Evolutionary conservation across 441 rosid species (phyloP).

Genomic region (Gossypium davidsonii): DNA sequence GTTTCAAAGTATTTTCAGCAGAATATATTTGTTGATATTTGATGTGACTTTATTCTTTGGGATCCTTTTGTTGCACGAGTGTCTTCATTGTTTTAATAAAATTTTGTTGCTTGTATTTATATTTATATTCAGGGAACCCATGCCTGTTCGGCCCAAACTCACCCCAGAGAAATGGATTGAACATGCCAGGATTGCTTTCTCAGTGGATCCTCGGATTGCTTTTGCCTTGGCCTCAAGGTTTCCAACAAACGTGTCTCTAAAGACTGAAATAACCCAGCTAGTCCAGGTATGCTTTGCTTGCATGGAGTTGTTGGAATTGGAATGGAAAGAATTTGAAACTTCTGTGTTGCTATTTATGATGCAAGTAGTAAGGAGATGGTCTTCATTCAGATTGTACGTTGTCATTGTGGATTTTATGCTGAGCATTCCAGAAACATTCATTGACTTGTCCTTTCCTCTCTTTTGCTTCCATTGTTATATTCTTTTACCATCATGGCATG

Average conservation of each 20-base stretch:
- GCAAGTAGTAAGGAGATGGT: constrained; percentile 6
- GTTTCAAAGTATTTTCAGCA: constrained; percentile 53
- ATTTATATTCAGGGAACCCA: constrained; percentile 52
- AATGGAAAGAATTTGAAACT: not conserved
- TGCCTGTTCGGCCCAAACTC: constrained; percentile 52
- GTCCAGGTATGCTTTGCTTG: constrained; percentile 66
- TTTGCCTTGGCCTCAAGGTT: constrained; percentile 78
- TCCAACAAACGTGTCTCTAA: constrained; percentile 62
- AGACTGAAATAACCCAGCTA: constrained; percentile 78
- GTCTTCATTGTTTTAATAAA: not conserved
- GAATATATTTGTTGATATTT: constrained; percentile 10
- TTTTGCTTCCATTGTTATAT: not conserved
- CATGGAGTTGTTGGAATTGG: not conserved
- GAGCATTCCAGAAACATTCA: not conserved
- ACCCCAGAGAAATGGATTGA: constrained; percentile 88
- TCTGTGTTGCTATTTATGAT: not conserved
- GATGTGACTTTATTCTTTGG: not conserved
- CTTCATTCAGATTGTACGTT: not conserved
- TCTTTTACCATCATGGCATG: constrained; percentile 4
- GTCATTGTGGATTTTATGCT: not conserved
- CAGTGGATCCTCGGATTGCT: constrained; percentile 88
- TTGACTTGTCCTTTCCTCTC: not conserved
- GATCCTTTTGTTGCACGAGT: constrained; percentile 2
- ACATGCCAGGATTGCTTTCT: constrained; percentile 76
- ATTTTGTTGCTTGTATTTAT: constrained; percentile 18